These are phyloP conservation scores for Phanerochaete sordida DNA, from an alignment of 768 basidiomycete genomes.

Conservation along the genomic window DNA sequence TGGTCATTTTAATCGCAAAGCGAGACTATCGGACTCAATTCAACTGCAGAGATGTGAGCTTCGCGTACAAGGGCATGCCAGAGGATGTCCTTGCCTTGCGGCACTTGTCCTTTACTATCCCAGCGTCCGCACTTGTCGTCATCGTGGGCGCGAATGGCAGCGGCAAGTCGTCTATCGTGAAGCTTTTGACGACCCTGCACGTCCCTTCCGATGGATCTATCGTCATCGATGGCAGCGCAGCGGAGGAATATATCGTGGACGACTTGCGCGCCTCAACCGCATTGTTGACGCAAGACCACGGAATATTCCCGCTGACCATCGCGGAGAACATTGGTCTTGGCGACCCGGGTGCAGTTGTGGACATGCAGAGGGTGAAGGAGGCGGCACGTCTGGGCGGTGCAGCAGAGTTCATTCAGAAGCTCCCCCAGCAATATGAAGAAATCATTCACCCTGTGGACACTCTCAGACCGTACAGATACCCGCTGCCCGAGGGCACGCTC, in stretches of 20 bases:
- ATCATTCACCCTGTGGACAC: constrained; percentile 70
- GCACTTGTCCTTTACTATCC: no score
- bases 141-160: constrained; percentile 80
- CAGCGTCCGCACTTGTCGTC: no score
- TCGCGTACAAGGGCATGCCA: no score
- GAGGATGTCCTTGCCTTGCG: no score
- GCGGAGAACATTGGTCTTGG: constrained; percentile 77
- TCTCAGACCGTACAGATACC: no score
- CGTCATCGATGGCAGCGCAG: constrained; percentile 60
- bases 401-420: constrained; percentile 53
- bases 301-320: constrained; percentile 73
- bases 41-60: no score
- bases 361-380: constrained; percentile 53
- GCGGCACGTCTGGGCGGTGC: constrained; percentile 75
- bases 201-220: constrained; percentile 69
- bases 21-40: no score
- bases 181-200: constrained; percentile 67
- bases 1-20: no score
- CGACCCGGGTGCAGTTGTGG: constrained; percentile 49
- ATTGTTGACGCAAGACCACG: constrained; percentile 80
- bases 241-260: constrained; percentile 49
- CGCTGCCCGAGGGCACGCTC: constrained; percentile 65
- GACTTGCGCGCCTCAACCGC: constrained; percentile 68
- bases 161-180: constrained; percentile 76
- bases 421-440: constrained; percentile 67